Conservation (phyloP, 148 eudicot species). For the Vaccinium darrowii region DNA sequence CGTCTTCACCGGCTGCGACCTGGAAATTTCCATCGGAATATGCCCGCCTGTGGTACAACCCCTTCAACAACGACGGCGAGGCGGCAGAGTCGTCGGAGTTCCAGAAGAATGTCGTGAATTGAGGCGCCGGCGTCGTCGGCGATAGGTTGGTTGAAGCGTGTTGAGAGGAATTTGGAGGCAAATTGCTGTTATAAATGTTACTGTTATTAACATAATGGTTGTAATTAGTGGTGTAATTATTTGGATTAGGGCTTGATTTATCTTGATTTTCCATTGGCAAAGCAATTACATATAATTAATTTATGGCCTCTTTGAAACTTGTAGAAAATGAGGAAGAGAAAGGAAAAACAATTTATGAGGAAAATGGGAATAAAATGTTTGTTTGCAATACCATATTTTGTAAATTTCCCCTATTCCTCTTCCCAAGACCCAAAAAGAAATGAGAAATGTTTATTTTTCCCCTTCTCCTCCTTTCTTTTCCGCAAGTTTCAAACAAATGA, state of each 20-base stretch:
- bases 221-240: neutral
- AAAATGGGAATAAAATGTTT: too few relatives aligned
- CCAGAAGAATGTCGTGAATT: neutral
- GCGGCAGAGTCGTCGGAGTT: constrained; percentile 7
- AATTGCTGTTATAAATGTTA: neutral
- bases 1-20: constrained; percentile 25
- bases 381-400: too few relatives aligned
- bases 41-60: constrained; percentile 47
- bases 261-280: constrained; percentile 12
- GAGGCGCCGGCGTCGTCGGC: neutral
- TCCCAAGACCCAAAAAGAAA: too few relatives aligned
- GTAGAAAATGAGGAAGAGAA: neutral
- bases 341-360: too few relatives aligned
- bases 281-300: neutral
- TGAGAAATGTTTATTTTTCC: too few relatives aligned
- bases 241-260: neutral
- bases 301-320: neutral
- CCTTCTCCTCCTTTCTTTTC: too few relatives aligned
- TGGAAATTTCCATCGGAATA: constrained; percentile 44
- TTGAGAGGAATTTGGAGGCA: neutral
- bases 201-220: neutral
- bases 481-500: neutral
- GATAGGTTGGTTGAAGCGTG: constrained; percentile 1
- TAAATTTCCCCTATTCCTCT: too few relatives aligned
- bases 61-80: constrained; percentile 26